phyloP scores from a whole-genome alignment of 768 basidiomycete species.

The Amanita thiersii region DNA sequence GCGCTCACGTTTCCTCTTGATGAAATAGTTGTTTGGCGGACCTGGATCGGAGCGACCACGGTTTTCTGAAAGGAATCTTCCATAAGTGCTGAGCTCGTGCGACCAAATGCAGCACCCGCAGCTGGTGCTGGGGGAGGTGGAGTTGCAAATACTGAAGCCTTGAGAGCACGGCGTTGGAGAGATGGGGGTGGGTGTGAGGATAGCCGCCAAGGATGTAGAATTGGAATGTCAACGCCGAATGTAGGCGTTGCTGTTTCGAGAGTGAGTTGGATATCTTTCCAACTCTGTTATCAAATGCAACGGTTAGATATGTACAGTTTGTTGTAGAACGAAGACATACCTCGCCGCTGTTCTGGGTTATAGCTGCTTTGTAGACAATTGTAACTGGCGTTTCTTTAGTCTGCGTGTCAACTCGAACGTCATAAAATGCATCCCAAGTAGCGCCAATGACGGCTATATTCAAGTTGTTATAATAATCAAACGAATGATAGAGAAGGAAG shows the following conservation, averaged over 20 bases:
- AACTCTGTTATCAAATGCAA: slow-evolving; percentile 17
- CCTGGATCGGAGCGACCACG: background rate
- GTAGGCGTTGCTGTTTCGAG: slow-evolving; percentile 32
- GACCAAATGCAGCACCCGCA: background rate
- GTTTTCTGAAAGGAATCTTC: background rate
- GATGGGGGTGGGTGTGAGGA: slow-evolving; percentile 10
- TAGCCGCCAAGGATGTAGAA: slow-evolving; percentile 23
- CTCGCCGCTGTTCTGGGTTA: slow-evolving; percentile 33
- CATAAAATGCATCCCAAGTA: slow-evolving; percentile 28
- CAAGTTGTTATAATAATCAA: background rate
- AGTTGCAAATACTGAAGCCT: background rate
- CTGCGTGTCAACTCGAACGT: slow-evolving; percentile 30
- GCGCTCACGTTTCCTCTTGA: slow-evolving; percentile 23
- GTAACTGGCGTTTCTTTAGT: slow-evolving; percentile 22
- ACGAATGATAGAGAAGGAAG: background rate
- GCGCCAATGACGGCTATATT: slow-evolving; percentile 17
- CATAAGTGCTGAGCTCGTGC: background rate
- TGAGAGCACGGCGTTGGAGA: background rate
- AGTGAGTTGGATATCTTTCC: slow-evolving; percentile 28
- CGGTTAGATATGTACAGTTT: background rate
- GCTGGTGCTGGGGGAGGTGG: background rate
- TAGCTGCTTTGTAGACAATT: slow-evolving; percentile 29
- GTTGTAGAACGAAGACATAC: slow-evolving; percentile 12
- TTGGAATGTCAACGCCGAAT: slow-evolving; percentile 24
- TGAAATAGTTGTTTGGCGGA: slow-evolving; percentile 9